Conservation (phyloP, 1,284 basidiomycete species). For the Trametes polyzona region DNA sequence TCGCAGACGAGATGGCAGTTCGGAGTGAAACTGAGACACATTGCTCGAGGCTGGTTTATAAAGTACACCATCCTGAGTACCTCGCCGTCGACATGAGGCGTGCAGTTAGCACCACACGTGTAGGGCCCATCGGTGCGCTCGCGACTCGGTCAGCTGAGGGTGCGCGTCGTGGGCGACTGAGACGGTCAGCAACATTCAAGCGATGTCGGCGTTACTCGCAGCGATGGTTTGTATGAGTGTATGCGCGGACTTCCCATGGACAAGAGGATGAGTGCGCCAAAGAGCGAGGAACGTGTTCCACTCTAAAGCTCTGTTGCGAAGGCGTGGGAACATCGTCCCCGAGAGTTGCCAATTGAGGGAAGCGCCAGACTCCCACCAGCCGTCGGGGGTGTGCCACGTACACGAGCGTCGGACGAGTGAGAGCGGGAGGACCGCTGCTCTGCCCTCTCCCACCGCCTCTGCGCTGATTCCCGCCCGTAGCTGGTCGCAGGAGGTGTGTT, state of each 20-base stretch:
- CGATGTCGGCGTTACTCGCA: too few species aligned
- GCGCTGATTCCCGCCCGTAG: conserved; percentile 12
- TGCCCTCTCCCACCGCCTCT: conserved; percentile 10
- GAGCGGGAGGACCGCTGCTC: conserved; percentile 4
- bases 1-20: conserved; percentile 12
- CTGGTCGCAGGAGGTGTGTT: conserved; percentile 25
- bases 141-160: conserved; percentile 5
- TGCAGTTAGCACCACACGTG: conserved; percentile 27
- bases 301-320: not conserved
- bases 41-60: conserved; percentile 12
- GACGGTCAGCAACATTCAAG: too few species aligned
- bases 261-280: not conserved
- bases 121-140: conserved; percentile 9
- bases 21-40: conserved; percentile 10
- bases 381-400: conserved; percentile 14
- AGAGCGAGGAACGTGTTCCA: not conserved
- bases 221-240: not conserved
- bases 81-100: conserved; percentile 26
- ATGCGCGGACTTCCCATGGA: not conserved
- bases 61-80: conserved; percentile 6
- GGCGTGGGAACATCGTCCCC: not conserved
- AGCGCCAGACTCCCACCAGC: conserved; percentile 9
- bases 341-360: not conserved
- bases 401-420: conserved; percentile 14
- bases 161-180: not conserved